These are phyloP conservation scores for Dothidotthia symphoricarpi DNA, from an alignment of 2,329 filamentous ascomycete species.

Conservation along the genomic window DNA sequence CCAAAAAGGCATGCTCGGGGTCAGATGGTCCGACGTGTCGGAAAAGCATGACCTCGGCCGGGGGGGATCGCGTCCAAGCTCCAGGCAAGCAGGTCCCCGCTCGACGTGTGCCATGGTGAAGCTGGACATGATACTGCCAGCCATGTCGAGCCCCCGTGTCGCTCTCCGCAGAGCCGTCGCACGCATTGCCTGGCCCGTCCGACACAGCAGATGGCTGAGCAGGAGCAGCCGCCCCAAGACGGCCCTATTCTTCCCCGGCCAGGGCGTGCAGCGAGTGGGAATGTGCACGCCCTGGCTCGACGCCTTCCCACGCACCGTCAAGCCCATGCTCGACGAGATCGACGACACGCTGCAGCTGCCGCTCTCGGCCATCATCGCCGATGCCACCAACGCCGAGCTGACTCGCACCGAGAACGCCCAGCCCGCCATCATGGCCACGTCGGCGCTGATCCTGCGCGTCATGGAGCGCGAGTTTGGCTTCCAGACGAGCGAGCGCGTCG, in stretches of 20 bases:
- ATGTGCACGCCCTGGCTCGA: slow-evolving; percentile 86
- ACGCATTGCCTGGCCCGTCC: slow-evolving; percentile 3
- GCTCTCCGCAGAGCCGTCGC: not conserved
- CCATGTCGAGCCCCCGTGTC: slow-evolving; percentile 4
- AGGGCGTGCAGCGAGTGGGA: slow-evolving; percentile 84
- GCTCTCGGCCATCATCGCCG: slow-evolving; percentile 73
- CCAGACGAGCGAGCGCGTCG: slow-evolving; percentile 65
- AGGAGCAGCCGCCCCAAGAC: slow-evolving; percentile 9
- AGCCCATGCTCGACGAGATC: slow-evolving; percentile 79
- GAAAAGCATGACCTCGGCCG: no score
- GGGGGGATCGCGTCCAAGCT: no score
- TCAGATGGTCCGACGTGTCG: no score
- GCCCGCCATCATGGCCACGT: slow-evolving; percentile 94
- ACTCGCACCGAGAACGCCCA: slow-evolving; percentile 86
- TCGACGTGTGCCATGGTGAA: no score
- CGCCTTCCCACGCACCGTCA: slow-evolving; percentile 75
- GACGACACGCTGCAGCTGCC: slow-evolving; percentile 72
- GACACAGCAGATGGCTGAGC: slow-evolving; percentile 32
- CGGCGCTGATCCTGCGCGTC: slow-evolving; percentile 82
- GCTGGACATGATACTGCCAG: no score
- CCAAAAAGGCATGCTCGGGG: no score
- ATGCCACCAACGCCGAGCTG: slow-evolving; percentile 73
- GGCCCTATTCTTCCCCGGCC: slow-evolving; percentile 49
- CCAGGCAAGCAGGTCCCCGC: no score
- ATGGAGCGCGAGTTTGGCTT: slow-evolving; percentile 85